Conservation (phyloP, 768 basidiomycete species). For the Leucocoprinus sp. region DNA sequence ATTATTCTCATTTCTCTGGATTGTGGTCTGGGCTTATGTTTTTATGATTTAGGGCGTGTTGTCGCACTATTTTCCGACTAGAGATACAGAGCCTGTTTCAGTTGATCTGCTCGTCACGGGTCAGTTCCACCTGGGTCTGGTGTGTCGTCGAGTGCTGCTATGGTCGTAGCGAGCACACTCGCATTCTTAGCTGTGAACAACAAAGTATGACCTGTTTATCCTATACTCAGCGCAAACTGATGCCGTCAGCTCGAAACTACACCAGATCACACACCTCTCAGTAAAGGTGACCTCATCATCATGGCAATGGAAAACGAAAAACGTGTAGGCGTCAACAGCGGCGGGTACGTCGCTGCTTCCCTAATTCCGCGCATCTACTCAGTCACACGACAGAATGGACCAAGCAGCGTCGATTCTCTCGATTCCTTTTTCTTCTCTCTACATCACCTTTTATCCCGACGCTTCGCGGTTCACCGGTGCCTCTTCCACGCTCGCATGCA, state of each 20-base stretch:
- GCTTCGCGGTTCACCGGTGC: conserved; percentile 58
- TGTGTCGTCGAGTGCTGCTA: conserved; percentile 80
- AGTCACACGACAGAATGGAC: conserved; percentile 56
- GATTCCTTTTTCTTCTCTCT: conserved; percentile 59
- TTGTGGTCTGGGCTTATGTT: background rate
- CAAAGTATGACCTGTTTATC: conserved; percentile 29
- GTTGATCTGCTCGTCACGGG: conserved; percentile 77
- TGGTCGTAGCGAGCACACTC: conserved; percentile 83
- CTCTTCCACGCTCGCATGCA: conserved; percentile 44
- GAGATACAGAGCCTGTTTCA: conserved; percentile 34
- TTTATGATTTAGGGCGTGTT: conserved; percentile 56
- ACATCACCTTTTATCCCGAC: conserved; percentile 77
- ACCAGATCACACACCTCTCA: conserved; percentile 22
- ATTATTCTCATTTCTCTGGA: conserved; percentile 16
- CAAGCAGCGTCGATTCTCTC: conserved; percentile 86
- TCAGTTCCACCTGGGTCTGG: conserved; percentile 84
- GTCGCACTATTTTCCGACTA: conserved; percentile 44
- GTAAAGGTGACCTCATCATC: conserved; percentile 65
- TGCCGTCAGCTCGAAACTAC: conserved; percentile 4
- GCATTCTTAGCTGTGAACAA: conserved; percentile 74
- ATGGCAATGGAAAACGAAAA: conserved; percentile 83
- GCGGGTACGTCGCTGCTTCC: conserved; percentile 43
- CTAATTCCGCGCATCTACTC: conserved; percentile 6
- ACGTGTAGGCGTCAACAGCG: conserved; percentile 73
- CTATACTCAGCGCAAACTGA: background rate